Base-by-base conservation (phyloP, 1,284 basidiomycete species). In the Apiotrichum brassicae region DNA sequence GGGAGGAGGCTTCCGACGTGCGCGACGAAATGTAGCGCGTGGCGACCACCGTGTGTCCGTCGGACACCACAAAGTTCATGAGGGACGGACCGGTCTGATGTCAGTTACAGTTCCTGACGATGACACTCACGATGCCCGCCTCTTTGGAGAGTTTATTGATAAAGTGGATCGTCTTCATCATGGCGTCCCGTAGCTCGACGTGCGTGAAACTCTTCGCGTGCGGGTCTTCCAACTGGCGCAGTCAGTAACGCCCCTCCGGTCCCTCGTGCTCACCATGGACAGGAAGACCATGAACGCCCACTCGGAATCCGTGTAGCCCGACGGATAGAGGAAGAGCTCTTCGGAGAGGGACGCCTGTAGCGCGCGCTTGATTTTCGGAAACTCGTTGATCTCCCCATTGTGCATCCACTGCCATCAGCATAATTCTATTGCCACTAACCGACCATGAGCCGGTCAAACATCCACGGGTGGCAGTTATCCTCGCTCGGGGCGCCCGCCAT, bases 1-100 rank as follows among this genome's bases (percentile, higher is more conserved):
- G 72, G 24, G 89, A 94, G 1, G 94, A 92, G 1, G 93, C 94
- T 70, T 97, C 92, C 53, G 94, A 88, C 6, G 83, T 84, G 42
- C 84, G 81, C 3, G 87, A 92, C 0, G 89, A 92, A 39, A 98
- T 89, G 72, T 98, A 98, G 37, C 94, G 82, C 2, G 92, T 95
- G 8, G 87, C 93, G 14, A 98, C 82, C 14, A 98, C 88, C 40
- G 85, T 88, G 62, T 88, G 81, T 2, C 94, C 94, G 65, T 97
- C 94, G 2, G 91, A 91, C 23, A 97, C 85, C 63, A 90, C 93
- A 67, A 95, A 98, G 69, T 97, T 98, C 84, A 94, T 82, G 52
- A 97, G 74, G 60, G 86, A 89, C 13, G 93, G 93, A 80, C 91
- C 65, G 4, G 59, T 61, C 56, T 57, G 44, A 6, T 19, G 47